These are phyloP conservation scores for Cryphonectria parasitica DNA, from an alignment of 2,329 filamentous ascomycete genomes.

Conservation along the genomic window DNA sequence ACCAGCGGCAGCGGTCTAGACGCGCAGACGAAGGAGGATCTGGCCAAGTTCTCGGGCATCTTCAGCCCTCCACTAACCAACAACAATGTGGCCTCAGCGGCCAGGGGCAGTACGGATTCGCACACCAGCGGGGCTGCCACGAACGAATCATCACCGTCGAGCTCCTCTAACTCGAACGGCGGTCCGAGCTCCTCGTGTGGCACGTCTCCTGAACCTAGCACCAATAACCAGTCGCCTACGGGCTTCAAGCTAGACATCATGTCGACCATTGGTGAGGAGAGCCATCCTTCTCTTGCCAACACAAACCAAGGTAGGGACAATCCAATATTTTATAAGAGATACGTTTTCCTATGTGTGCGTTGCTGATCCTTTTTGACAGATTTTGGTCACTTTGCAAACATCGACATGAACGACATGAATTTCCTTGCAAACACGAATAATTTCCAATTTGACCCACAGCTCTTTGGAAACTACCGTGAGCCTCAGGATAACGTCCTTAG, in stretches of 20 bases:
- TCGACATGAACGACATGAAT: slow-evolving; percentile 64
- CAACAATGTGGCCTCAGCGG: slow-evolving; percentile 47
- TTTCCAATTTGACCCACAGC: slow-evolving; percentile 84
- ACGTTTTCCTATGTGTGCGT: slow-evolving; percentile 1
- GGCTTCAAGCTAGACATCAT: slow-evolving; percentile 67
- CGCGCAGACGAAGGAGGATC: slow-evolving; percentile 49
- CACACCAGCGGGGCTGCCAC: slow-evolving; percentile 54
- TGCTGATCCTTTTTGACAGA: slow-evolving; percentile 38
- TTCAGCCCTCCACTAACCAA: slow-evolving; percentile 62
- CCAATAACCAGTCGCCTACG: slow-evolving; percentile 69
- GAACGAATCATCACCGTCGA: slow-evolving; percentile 67
- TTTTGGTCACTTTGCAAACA: slow-evolving; percentile 44
- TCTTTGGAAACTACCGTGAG: slow-evolving; percentile 93
- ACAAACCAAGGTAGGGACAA: slow-evolving; percentile 44
- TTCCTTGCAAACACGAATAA: slow-evolving; percentile 80
- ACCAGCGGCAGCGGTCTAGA: slow-evolving; percentile 41
- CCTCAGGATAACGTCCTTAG: slow-evolving; percentile 79
- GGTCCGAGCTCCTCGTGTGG: slow-evolving; percentile 70
- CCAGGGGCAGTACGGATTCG: slow-evolving; percentile 57
- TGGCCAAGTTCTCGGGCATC: slow-evolving; percentile 59
- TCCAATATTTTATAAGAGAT: too few species aligned
- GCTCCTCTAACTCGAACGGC: slow-evolving; percentile 63
- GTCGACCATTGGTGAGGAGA: slow-evolving; percentile 68
- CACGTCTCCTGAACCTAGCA: slow-evolving; percentile 73
- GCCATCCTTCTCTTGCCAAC: slow-evolving; percentile 55